Conservation (phyloP, 2,329 filamentous ascomycete species). For the Beauveria rudraprayagi region DNA sequence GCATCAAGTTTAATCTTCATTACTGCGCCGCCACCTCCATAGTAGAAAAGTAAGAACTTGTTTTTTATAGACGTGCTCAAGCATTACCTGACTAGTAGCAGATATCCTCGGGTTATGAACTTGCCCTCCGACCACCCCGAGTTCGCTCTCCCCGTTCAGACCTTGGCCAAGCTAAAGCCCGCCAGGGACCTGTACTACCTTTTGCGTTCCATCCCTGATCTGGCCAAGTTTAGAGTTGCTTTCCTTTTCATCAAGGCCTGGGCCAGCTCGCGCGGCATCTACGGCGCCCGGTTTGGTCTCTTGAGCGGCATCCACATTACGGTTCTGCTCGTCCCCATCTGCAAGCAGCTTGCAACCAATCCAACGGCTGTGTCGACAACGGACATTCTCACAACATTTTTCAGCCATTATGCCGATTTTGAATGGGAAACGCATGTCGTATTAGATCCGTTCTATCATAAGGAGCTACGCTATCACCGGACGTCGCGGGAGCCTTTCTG, state of each 20-base stretch:
- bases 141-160: conserved; percentile 47
- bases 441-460: conserved; percentile 54
- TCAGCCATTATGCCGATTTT: conserved; percentile 52
- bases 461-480: conserved; percentile 42
- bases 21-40: conserved; percentile 54
- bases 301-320: conserved; percentile 58
- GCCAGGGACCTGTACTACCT: conserved; percentile 55
- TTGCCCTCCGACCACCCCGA: conserved; percentile 42
- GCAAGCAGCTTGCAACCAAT: conserved; percentile 42
- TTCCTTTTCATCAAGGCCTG: conserved; percentile 54
- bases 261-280: conserved; percentile 54
- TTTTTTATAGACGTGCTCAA: too few species aligned
- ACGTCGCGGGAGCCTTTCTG: conserved; percentile 53
- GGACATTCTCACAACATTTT: conserved; percentile 52
- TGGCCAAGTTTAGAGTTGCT: conserved; percentile 48
- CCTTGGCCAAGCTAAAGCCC: conserved; percentile 55
- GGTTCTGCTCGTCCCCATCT: conserved; percentile 50
- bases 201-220: conserved; percentile 49
- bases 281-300: conserved; percentile 57
- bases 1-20: conserved; percentile 55
- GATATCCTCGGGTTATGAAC: conserved; percentile 39
- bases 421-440: conserved; percentile 48
- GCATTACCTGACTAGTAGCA: conserved; percentile 10
- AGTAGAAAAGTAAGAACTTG: conserved; percentile 34
- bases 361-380: conserved; percentile 32